Conservation (phyloP, 2,329 filamentous ascomycete species). For the Aspergillus thermomutatus region DNA sequence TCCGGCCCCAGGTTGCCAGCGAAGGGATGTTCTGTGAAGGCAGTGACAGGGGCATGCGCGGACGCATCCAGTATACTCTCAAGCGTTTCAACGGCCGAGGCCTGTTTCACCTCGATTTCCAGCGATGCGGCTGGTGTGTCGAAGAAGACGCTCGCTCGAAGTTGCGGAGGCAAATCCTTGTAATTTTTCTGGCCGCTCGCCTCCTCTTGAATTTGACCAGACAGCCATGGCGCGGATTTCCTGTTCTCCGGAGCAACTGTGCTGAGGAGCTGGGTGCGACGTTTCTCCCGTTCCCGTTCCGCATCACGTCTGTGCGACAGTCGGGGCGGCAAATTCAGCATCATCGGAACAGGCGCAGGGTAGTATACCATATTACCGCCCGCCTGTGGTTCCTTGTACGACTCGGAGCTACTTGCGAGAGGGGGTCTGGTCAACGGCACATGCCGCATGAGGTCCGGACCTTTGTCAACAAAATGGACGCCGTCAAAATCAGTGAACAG, state of each 20-base stretch:
- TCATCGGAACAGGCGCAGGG: constrained; percentile 86
- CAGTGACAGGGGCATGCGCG: constrained; percentile 78
- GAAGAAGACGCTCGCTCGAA: constrained; percentile 90
- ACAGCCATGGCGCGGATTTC: constrained; percentile 50
- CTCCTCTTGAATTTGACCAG: constrained; percentile 18
- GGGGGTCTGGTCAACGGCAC: constrained; percentile 40
- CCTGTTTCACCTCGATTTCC: constrained; percentile 60
- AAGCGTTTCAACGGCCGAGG: constrained; percentile 82
- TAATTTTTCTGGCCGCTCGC: constrained; percentile 15
- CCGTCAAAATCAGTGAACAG: constrained; percentile 51
- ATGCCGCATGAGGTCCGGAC: constrained; percentile 24
- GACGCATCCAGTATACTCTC: constrained; percentile 92
- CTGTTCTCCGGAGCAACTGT: constrained; percentile 56
- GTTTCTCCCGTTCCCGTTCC: constrained; percentile 65
- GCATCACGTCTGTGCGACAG: constrained; percentile 69
- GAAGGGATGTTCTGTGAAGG: constrained; percentile 86
- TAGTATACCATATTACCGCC: constrained; percentile 89
- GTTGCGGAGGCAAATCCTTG: constrained; percentile 66
- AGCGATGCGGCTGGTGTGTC: constrained; percentile 61
- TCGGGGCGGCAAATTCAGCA: constrained; percentile 87
- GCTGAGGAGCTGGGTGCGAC: constrained; percentile 70
- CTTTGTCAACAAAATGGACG: constrained; percentile 41
- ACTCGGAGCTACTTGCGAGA: constrained; percentile 36
- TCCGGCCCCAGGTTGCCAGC: constrained; percentile 72
- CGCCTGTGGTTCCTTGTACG: constrained; percentile 46